Evolutionary conservation across 108 stramenopile species (phyloP), one percentile per base, ranked within the genome.

Genomic region (Epithemia pelagica): DNA sequence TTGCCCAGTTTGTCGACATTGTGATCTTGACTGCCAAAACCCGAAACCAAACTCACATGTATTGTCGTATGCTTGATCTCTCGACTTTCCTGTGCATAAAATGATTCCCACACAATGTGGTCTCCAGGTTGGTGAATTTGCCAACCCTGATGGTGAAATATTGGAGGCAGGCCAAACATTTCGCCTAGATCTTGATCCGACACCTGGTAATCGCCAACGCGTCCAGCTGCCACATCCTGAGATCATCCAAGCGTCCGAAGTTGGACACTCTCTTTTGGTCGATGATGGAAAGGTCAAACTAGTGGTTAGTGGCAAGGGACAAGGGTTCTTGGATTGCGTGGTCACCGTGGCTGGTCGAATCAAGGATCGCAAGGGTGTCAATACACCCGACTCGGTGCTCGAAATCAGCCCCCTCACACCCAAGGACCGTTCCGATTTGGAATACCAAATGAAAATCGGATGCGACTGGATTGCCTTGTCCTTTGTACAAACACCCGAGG

Each of bases 211-310:
- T 69, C 77, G 71, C 46, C 76, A 75, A 32, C 87, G 97, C 60
- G 95, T 96, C 18, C 67, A 80, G 72, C 73, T 96, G 18, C 97
- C 97, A 26, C 97, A 98, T 78, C 90, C 92, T 24, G 97, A 98
- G 81, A 96, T 98, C 71, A 81, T 96, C 68, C 70, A 74, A 29
- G 92, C 93, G 30, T 75, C 76, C 58, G 88, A 92, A 70, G 66
- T 90, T 66, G 97, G 94, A 23, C 95, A 98, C 73, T 73, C 70
- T 30, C 84, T 98, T 0, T 74, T 98, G 65, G 83, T 98, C 29
- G 96, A 98, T 64, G 97, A 98, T 70, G 97, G 97, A 27, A 98
- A 96, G 79, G 89, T 98, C 52, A 92, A 94, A 54, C 70, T 98
- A 59, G 82, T 76, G 7, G 97, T 98, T 15, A 72, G 59, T 46